A percentile compares a stretch with the other conserved stretches of the same genome.
These are phyloP conservation scores for Apiotrichum montevideense DNA, from an alignment of 1,284 basidiomycete genomes.

Conservation along the genomic window DNA sequence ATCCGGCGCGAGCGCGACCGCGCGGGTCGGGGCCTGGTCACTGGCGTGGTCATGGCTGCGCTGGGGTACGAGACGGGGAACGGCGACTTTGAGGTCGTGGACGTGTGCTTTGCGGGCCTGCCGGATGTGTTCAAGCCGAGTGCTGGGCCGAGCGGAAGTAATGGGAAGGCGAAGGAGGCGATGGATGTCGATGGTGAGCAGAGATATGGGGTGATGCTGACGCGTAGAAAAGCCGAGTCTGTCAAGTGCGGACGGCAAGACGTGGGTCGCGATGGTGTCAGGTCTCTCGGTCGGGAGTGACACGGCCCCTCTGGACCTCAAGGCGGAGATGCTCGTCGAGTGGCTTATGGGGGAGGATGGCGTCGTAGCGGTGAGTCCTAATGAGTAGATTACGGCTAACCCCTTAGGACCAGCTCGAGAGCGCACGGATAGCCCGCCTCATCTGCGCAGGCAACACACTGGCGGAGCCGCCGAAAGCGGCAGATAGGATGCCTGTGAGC, in stretches of 20 bases:
- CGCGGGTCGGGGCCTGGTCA: slow-evolving; percentile 62
- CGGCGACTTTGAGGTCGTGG: slow-evolving; percentile 93
- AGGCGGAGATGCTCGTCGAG: slow-evolving; percentile 74
- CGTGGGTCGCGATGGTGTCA: slow-evolving; percentile 79
- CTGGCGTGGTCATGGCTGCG: slow-evolving; percentile 79
- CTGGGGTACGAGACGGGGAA: slow-evolving; percentile 80
- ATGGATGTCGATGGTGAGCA: slow-evolving; percentile 22
- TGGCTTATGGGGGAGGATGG: slow-evolving; percentile 80
- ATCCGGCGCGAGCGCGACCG: slow-evolving; percentile 45
- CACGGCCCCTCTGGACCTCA: slow-evolving; percentile 60
- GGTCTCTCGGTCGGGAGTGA: slow-evolving; percentile 63
- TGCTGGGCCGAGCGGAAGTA: slow-evolving; percentile 38
- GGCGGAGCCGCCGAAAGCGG: slow-evolving; percentile 50
- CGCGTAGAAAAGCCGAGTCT: too few species aligned
- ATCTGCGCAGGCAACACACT: slow-evolving; percentile 84
- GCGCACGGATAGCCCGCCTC: slow-evolving; percentile 68
- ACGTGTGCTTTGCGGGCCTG: slow-evolving; percentile 76
- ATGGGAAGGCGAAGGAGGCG: slow-evolving; percentile 3
- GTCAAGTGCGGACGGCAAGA: slow-evolving; percentile 42
- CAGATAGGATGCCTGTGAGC: slow-evolving; percentile 52
- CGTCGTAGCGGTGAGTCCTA: slow-evolving; percentile 51
- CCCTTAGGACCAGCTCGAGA: slow-evolving; percentile 56
- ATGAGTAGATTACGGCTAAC: not conserved
- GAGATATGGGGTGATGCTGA: not conserved
- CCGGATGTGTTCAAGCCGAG: slow-evolving; percentile 54